Evolutionary conservation across 2,329 filamentous ascomycete species (phyloP).

Genomic region (Stachybotrys chlorohalonatus): DNA sequence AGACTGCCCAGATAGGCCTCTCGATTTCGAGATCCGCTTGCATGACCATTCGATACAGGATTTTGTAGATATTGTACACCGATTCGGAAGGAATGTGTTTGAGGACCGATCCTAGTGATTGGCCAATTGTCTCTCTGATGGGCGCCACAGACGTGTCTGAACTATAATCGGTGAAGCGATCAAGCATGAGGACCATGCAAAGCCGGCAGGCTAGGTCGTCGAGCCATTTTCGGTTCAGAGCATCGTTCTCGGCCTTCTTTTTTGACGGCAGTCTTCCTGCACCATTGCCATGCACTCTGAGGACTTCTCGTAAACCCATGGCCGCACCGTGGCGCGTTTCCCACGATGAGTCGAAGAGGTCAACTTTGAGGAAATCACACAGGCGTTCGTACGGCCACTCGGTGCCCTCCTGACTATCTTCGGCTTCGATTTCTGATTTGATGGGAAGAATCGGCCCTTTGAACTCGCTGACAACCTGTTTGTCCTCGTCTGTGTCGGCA

Average conservation of each 20-base stretch:
- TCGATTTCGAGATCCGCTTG: constrained; percentile 71
- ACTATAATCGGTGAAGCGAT: constrained; percentile 95
- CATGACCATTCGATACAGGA: constrained; percentile 85
- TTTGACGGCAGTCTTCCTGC: constrained; percentile 72
- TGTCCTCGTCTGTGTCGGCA: constrained; percentile 73
- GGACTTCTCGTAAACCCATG: constrained; percentile 85
- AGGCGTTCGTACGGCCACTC: constrained; percentile 94
- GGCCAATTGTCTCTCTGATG: constrained; percentile 89
- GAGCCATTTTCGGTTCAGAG: constrained; percentile 75
- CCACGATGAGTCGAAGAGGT: constrained; percentile 90
- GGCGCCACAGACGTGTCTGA: constrained; percentile 95
- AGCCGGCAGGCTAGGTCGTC: constrained; percentile 92
- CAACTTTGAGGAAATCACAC: constrained; percentile 87
- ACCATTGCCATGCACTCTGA: constrained; percentile 83
- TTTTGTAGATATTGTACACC: constrained; percentile 75
- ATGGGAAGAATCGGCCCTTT: constrained; percentile 75
- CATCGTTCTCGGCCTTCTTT: constrained; percentile 64
- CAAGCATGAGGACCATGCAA: constrained; percentile 93
- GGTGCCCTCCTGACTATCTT: constrained; percentile 65
- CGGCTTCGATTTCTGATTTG: constrained; percentile 76
- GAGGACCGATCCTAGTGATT: constrained; percentile 82
- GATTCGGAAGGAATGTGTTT: constrained; percentile 72
- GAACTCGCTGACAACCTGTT: constrained; percentile 90
- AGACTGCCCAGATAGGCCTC: constrained; percentile 81
- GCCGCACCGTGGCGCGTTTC: constrained; percentile 93